Conservation (phyloP, 2,329 filamentous ascomycete genomes). For the Colletotrichum kahawae region DNA sequence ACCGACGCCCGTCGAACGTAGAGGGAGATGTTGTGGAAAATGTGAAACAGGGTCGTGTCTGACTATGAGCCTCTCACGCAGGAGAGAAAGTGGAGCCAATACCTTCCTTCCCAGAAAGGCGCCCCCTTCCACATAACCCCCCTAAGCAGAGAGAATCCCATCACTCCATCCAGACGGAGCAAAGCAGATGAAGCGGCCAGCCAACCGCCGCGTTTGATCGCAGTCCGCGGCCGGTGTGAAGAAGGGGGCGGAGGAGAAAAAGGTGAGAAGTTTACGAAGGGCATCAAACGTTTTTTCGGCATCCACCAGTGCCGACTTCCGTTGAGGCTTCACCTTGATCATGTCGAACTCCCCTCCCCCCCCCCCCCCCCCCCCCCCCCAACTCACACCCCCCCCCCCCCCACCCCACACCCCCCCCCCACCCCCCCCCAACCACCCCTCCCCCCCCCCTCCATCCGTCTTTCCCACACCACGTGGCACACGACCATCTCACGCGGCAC, state of each 20-base stretch:
- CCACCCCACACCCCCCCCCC: no score
- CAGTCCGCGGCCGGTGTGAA: not conserved
- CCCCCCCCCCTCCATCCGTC: no score
- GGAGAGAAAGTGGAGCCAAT: slow-evolving; percentile 18
- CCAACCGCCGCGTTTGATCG: not conserved
- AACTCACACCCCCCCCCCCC: no score
- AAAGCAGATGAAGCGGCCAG: not conserved
- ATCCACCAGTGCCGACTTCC: not conserved
- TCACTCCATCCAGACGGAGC: not conserved
- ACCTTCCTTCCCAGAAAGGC: not conserved
- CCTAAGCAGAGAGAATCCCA: not conserved
- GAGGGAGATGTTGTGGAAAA: slow-evolving; percentile 2
- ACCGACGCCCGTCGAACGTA: not conserved
- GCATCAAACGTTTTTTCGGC: not conserved
- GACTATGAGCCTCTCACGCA: slow-evolving; percentile 14
- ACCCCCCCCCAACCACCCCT: no score
- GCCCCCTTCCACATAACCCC: not conserved
- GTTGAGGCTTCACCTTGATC: not conserved
- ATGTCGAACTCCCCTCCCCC: not conserved
- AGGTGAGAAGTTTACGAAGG: not conserved
- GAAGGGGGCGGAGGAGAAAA: not conserved
- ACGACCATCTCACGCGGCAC: no score
- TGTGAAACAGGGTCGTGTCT: slow-evolving; percentile 18
- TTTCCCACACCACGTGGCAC: no score
- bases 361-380: no score